Base-by-base conservation (phyloP, 2,329 filamentous ascomycete genomes). In the Apiospora marii region DNA sequence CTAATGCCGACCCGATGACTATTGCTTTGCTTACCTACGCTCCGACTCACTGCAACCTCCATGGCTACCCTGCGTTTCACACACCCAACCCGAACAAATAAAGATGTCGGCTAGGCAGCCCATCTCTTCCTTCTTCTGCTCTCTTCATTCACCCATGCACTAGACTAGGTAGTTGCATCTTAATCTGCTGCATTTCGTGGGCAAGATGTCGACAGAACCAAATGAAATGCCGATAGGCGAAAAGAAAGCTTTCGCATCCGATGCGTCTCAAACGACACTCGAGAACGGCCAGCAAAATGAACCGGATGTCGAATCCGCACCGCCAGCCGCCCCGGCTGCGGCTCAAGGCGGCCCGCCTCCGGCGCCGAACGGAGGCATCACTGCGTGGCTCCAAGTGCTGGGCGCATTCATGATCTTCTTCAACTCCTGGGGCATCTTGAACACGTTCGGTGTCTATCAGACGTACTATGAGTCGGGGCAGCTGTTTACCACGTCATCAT, bases 391-490 rank as follows among this genome's bases (percentile, higher is more conserved):
- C 14, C 77, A 78, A 64, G 76, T 77, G 2, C n/a, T 76, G 3
- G 76, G 73, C 14, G 74, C 72, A 5, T 78, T 76, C 44, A 67
- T 73, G 51, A 67, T 77, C 13, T 72, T 74, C 68, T 69, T 78
- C 70, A 78, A 78, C 49, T 74, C 74, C 12, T 78, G 76, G 75
- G 76, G 77, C 16, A 44, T 77, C 53, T 71, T 76, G 22, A 78
- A 76, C 51, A 69, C 74, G 0, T 79, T 73, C 68, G 77, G 78
- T 2, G 73, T 73, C 13, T 79, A 77, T 67, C 76, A 78, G 70
- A 75, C 77, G 3, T 77, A 74, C 67, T 78, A 78, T 51, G 58
- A 75, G 34, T 67, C 73, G 0, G 72, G 74, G 1, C 41, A 70
- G 34, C 72, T 76, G 3, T 44, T 68, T 1, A 49, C 22, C 3